Conservation (phyloP, 2,329 filamentous ascomycete species). For the Penicillium fuscoglaucum region DNA sequence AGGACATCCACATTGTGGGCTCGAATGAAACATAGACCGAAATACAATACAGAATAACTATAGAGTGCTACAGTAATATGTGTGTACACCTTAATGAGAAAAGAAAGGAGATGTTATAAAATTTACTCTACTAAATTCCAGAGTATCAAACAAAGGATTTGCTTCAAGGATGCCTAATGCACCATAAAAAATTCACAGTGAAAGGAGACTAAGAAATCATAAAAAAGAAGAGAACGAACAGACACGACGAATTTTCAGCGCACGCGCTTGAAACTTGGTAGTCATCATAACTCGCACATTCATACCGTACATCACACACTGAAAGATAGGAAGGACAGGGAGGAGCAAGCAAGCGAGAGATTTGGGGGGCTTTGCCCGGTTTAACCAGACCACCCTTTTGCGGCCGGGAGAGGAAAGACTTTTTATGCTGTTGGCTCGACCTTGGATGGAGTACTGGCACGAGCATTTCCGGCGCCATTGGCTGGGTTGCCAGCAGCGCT, state of each 20-base stretch:
- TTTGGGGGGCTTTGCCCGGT: background rate
- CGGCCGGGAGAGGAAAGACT: background rate
- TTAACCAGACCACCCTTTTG: background rate
- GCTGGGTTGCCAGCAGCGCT: conserved; percentile 31
- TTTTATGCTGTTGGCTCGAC: conserved; percentile 32
- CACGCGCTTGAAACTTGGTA: conserved; percentile 15
- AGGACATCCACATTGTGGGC: conserved; percentile 11
- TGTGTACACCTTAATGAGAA: background rate
- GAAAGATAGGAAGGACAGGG: conserved; percentile 22
- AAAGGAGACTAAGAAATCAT: conserved; percentile 23
- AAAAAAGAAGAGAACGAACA: conserved; percentile 26
- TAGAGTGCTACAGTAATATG: background rate
- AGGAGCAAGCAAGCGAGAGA: conserved; percentile 13
- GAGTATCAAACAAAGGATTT: conserved; percentile 7
- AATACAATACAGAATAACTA: background rate
- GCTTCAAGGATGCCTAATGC: conserved; percentile 20
- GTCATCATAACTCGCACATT: conserved; percentile 23
- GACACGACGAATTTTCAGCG: conserved; percentile 14
- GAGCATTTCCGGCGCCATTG: conserved; percentile 30
- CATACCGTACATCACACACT: conserved; percentile 28
- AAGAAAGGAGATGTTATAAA: background rate
- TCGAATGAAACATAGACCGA: background rate
- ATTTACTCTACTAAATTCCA: conserved; percentile 9
- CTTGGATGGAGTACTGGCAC: conserved; percentile 34
- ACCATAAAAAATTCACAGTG: conserved; percentile 27